phyloP scores from a whole-genome alignment of 208 protist species.

The Kentomonas sorsogonicus region DNA sequence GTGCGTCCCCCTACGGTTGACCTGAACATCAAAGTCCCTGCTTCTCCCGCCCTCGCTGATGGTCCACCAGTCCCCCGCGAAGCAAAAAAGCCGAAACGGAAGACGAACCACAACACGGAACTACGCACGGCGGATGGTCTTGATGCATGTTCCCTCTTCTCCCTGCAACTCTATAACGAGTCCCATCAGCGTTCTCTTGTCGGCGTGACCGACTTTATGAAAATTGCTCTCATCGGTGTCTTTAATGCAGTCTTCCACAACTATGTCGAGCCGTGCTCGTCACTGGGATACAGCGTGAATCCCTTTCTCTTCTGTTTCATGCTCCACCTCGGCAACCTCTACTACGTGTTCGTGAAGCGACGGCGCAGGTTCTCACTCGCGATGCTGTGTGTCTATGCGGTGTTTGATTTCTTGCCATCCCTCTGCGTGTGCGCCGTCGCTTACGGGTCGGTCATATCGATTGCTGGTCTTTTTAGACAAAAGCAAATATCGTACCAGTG shows the following conservation, averaged over 20 bases:
- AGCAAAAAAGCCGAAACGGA: too few relatives aligned
- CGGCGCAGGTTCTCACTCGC: conserved; percentile 21
- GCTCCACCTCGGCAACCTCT: conserved; percentile 35
- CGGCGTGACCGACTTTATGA: conserved; percentile 23
- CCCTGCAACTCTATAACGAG: conserved; percentile 41
- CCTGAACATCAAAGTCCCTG: too few relatives aligned
- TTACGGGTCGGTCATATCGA: conserved; percentile 22
- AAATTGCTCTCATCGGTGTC: conserved; percentile 21
- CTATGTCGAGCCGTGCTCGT: conserved; percentile 27
- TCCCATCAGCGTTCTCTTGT: conserved; percentile 34
- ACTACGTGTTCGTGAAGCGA: conserved; percentile 21
- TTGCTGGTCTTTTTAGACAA: conserved; percentile 3
- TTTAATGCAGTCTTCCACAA: conserved; percentile 33
- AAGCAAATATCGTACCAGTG: background rate
- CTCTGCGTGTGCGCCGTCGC: conserved; percentile 31
- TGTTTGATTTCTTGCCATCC: conserved; percentile 59
- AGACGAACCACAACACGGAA: too few relatives aligned
- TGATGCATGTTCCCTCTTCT: conserved; percentile 25
- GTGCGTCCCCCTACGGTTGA: too few relatives aligned
- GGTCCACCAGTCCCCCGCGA: too few relatives aligned
- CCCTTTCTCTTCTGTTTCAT: conserved; percentile 38
- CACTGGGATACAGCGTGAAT: conserved; percentile 21
- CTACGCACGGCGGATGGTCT: too few relatives aligned
- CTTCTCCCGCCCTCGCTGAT: too few relatives aligned
- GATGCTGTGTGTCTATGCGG: conserved; percentile 52